These are phyloP conservation scores for Colletotrichum cuscutae DNA, from an alignment of 2,329 filamentous ascomycete species.

Conservation along the genomic window DNA sequence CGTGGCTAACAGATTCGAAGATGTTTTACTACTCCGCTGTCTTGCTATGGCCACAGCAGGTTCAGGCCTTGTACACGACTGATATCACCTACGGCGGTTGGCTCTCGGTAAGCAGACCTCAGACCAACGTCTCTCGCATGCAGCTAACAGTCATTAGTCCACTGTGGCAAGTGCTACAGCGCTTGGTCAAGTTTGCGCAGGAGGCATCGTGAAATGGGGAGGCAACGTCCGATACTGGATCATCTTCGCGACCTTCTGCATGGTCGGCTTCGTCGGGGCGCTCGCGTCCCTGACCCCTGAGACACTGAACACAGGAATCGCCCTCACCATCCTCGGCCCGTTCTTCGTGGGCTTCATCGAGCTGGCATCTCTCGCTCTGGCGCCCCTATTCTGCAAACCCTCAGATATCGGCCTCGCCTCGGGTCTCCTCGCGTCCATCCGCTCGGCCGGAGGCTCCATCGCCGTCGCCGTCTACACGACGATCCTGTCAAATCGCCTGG, in stretches of 20 bases:
- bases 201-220: constrained; percentile 45
- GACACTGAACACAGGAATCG: constrained; percentile 44
- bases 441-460: constrained; percentile 49
- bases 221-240: constrained; percentile 49
- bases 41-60: constrained; percentile 49
- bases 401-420: constrained; percentile 53
- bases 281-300: constrained; percentile 46
- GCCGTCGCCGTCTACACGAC: constrained; percentile 52
- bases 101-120: constrained; percentile 41
- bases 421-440: constrained; percentile 51
- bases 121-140: background rate
- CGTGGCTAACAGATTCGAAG: constrained; percentile 12
- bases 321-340: constrained; percentile 47
- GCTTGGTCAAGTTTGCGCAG: constrained; percentile 46
- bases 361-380: constrained; percentile 45
- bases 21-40: constrained; percentile 48
- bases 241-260: constrained; percentile 48
- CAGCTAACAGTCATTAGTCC: constrained; percentile 36
- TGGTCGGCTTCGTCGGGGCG: constrained; percentile 48
- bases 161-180: constrained; percentile 48
- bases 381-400: constrained; percentile 49
- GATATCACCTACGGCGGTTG: constrained; percentile 48
- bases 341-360: constrained; percentile 51
- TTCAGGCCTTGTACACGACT: constrained; percentile 46
- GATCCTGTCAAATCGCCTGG: constrained; percentile 50